phyloP scores from a whole-genome alignment of 2,329 filamentous ascomycete genomes.

The Polytolypa hystricis region DNA sequence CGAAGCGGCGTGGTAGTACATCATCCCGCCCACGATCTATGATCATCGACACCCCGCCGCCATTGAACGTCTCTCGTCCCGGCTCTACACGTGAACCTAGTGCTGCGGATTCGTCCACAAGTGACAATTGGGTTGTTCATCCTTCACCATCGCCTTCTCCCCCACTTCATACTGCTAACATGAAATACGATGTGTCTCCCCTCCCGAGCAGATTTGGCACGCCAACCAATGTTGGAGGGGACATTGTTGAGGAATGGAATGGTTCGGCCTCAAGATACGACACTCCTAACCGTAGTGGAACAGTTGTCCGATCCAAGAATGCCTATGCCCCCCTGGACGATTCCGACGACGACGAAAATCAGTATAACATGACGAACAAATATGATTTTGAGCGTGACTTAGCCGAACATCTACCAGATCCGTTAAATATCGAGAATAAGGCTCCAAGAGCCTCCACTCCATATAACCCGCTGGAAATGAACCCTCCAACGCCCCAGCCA shows the following conservation, averaged over 20 bases:
- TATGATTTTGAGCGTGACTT: constrained; percentile 24
- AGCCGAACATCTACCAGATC: constrained; percentile 20
- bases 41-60: constrained; percentile 20
- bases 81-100: constrained; percentile 22
- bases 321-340: constrained; percentile 27
- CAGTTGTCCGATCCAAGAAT: constrained; percentile 24
- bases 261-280: not conserved
- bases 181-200: constrained; percentile 1
- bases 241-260: constrained; percentile 11
- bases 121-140: constrained; percentile 33
- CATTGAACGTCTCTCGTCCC: constrained; percentile 16
- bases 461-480: constrained; percentile 36
- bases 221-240: constrained; percentile 13
- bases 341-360: constrained; percentile 23
- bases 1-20: constrained; percentile 19
- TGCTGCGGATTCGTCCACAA: constrained; percentile 21
- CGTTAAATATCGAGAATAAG: constrained; percentile 23
- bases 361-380: constrained; percentile 9
- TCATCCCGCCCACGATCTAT: constrained; percentile 22
- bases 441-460: constrained; percentile 16
- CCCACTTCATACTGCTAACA: constrained; percentile 1
- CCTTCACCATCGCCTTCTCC: constrained; percentile 24
- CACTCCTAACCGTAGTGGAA: constrained; percentile 14
- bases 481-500: constrained; percentile 34
- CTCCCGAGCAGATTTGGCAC: not conserved